Conservation (phyloP, 2,329 filamentous ascomycete species). For the Graphium sp. region DNA sequence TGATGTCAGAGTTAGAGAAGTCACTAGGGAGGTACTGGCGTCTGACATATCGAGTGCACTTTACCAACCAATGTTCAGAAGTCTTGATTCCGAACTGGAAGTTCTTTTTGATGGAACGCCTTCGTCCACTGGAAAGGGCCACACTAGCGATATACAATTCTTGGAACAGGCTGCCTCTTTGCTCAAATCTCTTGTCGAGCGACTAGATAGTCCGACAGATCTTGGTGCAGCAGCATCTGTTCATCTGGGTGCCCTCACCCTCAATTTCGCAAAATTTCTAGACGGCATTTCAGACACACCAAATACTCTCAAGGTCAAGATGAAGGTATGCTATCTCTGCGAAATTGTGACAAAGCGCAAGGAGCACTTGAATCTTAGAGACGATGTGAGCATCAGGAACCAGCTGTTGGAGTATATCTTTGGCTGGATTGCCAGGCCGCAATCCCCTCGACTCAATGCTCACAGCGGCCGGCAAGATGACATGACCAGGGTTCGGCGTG, state of each 20-base stretch:
- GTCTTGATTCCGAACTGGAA: constrained; percentile 48
- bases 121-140: constrained; percentile 30
- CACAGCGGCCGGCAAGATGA: constrained; percentile 37
- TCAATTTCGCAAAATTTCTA: constrained; percentile 52
- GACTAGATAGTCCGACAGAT: constrained; percentile 45
- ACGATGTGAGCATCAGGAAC: constrained; percentile 53
- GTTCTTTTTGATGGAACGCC: constrained; percentile 41
- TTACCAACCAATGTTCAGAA: constrained; percentile 45
- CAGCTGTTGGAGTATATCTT: constrained; percentile 52
- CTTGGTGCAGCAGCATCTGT: constrained; percentile 44
- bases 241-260: constrained; percentile 43
- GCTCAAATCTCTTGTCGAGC: constrained; percentile 45
- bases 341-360: constrained; percentile 49
- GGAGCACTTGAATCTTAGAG: constrained; percentile 49
- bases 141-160: constrained; percentile 46
- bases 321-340: constrained; percentile 51
- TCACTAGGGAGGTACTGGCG: constrained; percentile 48
- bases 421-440: constrained; percentile 48
- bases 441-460: constrained; percentile 27
- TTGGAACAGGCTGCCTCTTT: constrained; percentile 51
- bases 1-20: constrained; percentile 48
- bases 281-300: constrained; percentile 38
- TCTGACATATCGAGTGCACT: constrained; percentile 45
- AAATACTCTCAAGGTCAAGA: constrained; percentile 45
- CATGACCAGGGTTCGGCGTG: constrained; percentile 38